phyloP scores from a whole-genome alignment of 2,329 filamentous ascomycete species.

The Fusarium oligoseptatum region DNA sequence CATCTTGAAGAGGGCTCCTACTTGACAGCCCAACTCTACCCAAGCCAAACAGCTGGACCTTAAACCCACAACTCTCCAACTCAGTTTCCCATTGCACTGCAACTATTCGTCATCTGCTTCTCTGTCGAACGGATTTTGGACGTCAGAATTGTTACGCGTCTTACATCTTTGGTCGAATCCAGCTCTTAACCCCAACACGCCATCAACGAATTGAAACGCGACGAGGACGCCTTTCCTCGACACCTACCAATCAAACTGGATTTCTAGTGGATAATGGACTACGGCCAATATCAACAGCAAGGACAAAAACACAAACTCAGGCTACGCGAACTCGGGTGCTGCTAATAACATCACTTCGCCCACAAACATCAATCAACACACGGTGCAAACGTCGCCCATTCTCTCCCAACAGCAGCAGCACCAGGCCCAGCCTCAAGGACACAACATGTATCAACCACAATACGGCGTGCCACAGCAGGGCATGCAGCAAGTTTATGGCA shows the following conservation, averaged over 20 bases:
- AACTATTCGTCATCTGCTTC: conserved; percentile 42
- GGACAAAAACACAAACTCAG: conserved; percentile 74
- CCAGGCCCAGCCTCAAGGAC: conserved; percentile 69
- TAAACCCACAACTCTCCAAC: conserved; percentile 49
- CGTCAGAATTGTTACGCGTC: conserved; percentile 25
- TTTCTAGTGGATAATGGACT: conserved; percentile 74
- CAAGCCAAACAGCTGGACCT: conserved; percentile 52
- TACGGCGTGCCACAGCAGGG: conserved; percentile 80
- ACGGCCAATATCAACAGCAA: conserved; percentile 74
- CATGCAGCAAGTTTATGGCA: conserved; percentile 81
- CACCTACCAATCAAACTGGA: conserved; percentile 39
- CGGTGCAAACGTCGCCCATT: conserved; percentile 82
- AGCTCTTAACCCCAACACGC: conserved; percentile 27
- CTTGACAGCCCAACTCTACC: conserved; percentile 62
- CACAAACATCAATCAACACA: conserved; percentile 76
- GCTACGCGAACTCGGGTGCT: conserved; percentile 71
- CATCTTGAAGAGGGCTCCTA: conserved; percentile 39
- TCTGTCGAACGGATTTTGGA: conserved; percentile 19
- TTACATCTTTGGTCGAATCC: conserved; percentile 14
- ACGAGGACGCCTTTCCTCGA: conserved; percentile 46
- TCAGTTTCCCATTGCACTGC: conserved; percentile 39
- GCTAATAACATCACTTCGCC: conserved; percentile 78
- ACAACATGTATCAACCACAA: conserved; percentile 84
- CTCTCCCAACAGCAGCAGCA: conserved; percentile 83
- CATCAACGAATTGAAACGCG: conserved; percentile 44